Evolutionary conservation across 371 early-diverging fungal genomes (phyloP).

Genomic region (Mortierella sp.): DNA sequence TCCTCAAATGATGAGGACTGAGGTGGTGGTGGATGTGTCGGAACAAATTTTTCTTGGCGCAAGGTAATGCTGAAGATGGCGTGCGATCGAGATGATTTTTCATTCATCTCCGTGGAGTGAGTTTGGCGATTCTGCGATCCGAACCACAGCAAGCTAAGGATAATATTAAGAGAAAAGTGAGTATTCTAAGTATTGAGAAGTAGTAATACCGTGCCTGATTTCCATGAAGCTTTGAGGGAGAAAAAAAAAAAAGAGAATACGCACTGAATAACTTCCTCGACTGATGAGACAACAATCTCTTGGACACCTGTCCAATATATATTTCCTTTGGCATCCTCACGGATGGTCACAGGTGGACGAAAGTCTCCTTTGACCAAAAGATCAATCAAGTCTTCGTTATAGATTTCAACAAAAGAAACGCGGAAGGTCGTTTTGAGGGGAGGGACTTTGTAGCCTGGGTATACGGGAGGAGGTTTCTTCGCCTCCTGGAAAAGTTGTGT

Average conservation of each 20-base stretch:
- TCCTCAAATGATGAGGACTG: conserved; percentile 12
- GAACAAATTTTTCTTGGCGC: conserved; percentile 73
- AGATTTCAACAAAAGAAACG: conserved; percentile 90
- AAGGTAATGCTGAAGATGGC: conserved; percentile 97
- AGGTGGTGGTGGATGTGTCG: conserved; percentile 42
- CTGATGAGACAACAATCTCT: conserved; percentile 81
- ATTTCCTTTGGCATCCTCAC: conserved; percentile 94
- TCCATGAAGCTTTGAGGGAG: too few relatives aligned
- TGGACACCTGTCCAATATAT: conserved; percentile 92
- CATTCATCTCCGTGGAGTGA: conserved; percentile 98
- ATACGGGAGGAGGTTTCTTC: conserved; percentile 48
- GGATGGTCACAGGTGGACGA: conserved; percentile 80
- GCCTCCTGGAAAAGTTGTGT: conserved; percentile 80
- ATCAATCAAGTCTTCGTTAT: conserved; percentile 98
- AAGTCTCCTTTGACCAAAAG: conserved; percentile 73
- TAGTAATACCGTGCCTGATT: neutral
- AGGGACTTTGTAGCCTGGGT: conserved; percentile 44
- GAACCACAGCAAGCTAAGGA: conserved; percentile 72
- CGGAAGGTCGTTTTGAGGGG: conserved; percentile 51
- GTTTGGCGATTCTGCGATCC: conserved; percentile 92
- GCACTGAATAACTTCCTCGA: conserved; percentile 85
- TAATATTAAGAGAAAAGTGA: neutral
- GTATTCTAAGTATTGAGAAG: neutral
- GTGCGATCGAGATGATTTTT: conserved; percentile 95
- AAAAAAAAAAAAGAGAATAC: conserved; percentile 27